These are phyloP conservation scores for Erigeron canadensis DNA, from an alignment of 129 eudicot species.

Conservation along the genomic window DNA sequence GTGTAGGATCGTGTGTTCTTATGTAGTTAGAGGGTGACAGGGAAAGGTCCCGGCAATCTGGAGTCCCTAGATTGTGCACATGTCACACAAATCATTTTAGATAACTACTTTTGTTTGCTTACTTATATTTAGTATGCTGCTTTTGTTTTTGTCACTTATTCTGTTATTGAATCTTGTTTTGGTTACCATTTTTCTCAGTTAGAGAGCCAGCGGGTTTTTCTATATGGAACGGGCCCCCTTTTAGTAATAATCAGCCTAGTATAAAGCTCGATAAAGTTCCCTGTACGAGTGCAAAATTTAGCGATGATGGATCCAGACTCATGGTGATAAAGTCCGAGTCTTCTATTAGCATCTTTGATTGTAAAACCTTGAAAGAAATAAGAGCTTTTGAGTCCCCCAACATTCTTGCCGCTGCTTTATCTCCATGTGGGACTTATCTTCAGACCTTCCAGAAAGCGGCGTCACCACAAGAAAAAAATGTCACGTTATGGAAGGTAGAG, in stretches of 20 bases:
- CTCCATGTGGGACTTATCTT: constrained; percentile 84
- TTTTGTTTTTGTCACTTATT: not conserved
- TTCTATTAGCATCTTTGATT: constrained; percentile 55
- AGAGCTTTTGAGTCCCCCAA: constrained; percentile 53
- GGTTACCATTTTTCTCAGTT: constrained; percentile 34
- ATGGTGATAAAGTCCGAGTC: constrained; percentile 71
- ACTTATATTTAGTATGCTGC: not conserved
- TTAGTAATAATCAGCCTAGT: constrained; percentile 54
- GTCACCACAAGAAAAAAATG: constrained; percentile 76
- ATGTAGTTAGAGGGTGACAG: too few relatives aligned
- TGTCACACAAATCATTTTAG: not conserved
- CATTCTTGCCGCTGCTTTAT: constrained; percentile 65
- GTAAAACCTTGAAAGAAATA: constrained; percentile 57
- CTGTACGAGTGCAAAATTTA: constrained; percentile 67
- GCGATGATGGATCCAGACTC: constrained; percentile 86
- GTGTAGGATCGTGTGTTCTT: too few relatives aligned
- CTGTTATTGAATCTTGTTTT: not conserved
- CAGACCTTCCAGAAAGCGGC: constrained; percentile 82
- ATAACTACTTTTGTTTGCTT: constrained; percentile 6
- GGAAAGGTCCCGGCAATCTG: too few relatives aligned
- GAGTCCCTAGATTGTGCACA: too few relatives aligned
- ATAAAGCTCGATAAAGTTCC: constrained; percentile 56
- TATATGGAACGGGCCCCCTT: constrained; percentile 92
- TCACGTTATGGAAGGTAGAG: constrained; percentile 60
- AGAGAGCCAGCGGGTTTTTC: constrained; percentile 68